Percentiles rank a stretch among this genome's conserved stretches.
These are phyloP conservation scores for Knufia petricola DNA, from an alignment of 2,329 filamentous ascomycete species.

Conservation along the genomic window DNA sequence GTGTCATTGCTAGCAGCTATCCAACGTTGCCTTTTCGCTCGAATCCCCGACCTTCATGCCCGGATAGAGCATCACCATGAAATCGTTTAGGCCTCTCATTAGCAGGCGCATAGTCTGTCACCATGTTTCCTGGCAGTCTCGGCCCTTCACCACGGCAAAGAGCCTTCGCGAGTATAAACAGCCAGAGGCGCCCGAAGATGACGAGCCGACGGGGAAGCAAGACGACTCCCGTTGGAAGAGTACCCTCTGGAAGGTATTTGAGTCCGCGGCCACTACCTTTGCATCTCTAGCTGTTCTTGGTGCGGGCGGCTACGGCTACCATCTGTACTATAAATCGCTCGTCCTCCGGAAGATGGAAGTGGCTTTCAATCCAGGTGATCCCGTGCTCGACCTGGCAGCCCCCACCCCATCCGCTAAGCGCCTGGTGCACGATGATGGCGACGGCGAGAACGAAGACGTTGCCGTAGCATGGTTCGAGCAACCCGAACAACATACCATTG, in stretches of 20 bases:
- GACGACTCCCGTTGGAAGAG: not conserved
- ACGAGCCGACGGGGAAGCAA: not conserved
- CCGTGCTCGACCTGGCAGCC: conserved; percentile 68
- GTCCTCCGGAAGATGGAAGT: conserved; percentile 88
- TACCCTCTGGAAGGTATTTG: conserved; percentile 53
- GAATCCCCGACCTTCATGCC: too few species aligned
- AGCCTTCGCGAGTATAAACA: not conserved
- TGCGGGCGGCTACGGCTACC: conserved; percentile 65
- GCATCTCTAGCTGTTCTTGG: conserved; percentile 65
- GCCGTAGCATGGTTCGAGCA: conserved; percentile 70
- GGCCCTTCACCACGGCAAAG: not conserved
- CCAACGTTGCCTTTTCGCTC: too few species aligned
- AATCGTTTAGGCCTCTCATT: not conserved
- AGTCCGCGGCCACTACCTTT: conserved; percentile 65
- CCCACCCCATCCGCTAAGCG: conserved; percentile 19
- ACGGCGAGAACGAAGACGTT: conserved; percentile 20
- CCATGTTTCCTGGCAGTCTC: not conserved
- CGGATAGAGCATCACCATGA: conserved; percentile 4
- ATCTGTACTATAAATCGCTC: conserved; percentile 77
- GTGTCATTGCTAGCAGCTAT: too few species aligned
- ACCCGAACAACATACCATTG: conserved; percentile 70
- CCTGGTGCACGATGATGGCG: conserved; percentile 23
- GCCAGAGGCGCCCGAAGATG: conserved; percentile 9
- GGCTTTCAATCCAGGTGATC: conserved; percentile 86
- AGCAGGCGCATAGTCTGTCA: not conserved